These are phyloP conservation scores for Austroboletus eburneus DNA, from an alignment of 768 basidiomycete genomes.

Conservation along the genomic window DNA sequence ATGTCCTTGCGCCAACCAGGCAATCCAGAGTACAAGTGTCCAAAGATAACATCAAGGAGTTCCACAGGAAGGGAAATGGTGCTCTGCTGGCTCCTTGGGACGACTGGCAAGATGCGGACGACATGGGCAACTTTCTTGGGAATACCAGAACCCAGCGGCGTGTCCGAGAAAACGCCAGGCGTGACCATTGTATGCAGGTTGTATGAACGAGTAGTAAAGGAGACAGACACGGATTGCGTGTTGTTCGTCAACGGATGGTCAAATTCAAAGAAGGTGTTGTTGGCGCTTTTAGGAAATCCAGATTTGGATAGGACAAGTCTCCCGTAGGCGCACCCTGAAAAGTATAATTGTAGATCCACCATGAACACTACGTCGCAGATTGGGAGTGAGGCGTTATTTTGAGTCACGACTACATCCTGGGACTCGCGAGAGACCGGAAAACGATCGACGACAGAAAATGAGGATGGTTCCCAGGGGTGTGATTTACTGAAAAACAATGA, in stretches of 20 bases:
- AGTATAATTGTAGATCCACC: not conserved
- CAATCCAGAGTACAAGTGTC: no score
- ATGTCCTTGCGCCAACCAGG: no score
- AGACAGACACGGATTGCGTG: constrained; percentile 13
- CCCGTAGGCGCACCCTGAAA: not conserved
- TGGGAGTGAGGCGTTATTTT: constrained; percentile 1
- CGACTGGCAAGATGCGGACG: no score
- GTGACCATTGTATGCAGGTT: no score
- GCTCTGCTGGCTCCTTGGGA: no score
- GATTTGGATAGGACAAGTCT: constrained; percentile 1
- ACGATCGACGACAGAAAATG: not conserved
- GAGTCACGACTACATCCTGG: not conserved
- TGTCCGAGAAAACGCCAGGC: no score
- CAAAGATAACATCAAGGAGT: no score
- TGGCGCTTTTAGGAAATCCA: not conserved
- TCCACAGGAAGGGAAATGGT: no score
- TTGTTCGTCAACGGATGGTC: constrained; percentile 1
- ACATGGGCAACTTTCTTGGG: no score
- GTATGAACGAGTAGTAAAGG: no score
- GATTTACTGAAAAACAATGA: not conserved
- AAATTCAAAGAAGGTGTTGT: constrained; percentile 7
- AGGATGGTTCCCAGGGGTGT: not conserved
- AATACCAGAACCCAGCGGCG: no score
- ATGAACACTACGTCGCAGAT: constrained; percentile 3
- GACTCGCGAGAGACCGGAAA: not conserved